phyloP scores from a whole-genome alignment of 2,329 filamentous ascomycete species.

The Teratosphaeria zuluensis region DNA sequence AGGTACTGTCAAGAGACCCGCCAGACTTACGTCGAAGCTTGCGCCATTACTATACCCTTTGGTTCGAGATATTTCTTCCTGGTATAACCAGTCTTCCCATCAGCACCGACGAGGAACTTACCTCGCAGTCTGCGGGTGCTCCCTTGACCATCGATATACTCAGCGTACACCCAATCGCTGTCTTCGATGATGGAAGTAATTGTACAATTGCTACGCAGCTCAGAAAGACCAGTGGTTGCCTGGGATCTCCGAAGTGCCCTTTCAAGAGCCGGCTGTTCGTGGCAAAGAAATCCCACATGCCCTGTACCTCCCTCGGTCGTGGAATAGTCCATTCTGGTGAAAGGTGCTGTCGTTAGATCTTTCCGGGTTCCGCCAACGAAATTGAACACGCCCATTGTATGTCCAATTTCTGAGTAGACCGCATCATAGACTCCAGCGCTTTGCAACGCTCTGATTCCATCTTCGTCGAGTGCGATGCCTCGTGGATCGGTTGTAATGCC shows the following conservation, averaged over 20 bases:
- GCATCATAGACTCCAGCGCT: constrained; percentile 1
- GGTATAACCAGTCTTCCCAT: constrained; percentile 4
- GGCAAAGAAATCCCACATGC: constrained; percentile 3
- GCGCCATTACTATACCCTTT: background rate
- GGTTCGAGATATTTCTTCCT: constrained; percentile 4
- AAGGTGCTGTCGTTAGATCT: background rate
- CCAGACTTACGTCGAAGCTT: background rate
- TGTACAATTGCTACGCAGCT: background rate
- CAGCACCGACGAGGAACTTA: constrained; percentile 1
- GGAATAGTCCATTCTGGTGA: background rate
- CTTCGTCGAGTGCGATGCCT: constrained; percentile 3
- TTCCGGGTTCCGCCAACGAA: background rate
- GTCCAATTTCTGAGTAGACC: background rate
- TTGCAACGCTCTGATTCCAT: constrained; percentile 2
- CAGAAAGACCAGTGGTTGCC: background rate
- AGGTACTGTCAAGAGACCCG: background rate
- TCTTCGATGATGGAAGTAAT: background rate
- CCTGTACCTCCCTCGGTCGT: background rate
- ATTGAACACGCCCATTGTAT: background rate
- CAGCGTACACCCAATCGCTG: background rate
- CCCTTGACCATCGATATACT: background rate
- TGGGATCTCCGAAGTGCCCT: background rate
- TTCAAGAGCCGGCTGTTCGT: constrained; percentile 3
- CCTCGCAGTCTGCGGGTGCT: background rate
- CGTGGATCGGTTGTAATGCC: constrained; percentile 2